These are phyloP conservation scores for Cucurbitaria berberidis DNA, from an alignment of 2,329 filamentous ascomycete species.

Conservation along the genomic window DNA sequence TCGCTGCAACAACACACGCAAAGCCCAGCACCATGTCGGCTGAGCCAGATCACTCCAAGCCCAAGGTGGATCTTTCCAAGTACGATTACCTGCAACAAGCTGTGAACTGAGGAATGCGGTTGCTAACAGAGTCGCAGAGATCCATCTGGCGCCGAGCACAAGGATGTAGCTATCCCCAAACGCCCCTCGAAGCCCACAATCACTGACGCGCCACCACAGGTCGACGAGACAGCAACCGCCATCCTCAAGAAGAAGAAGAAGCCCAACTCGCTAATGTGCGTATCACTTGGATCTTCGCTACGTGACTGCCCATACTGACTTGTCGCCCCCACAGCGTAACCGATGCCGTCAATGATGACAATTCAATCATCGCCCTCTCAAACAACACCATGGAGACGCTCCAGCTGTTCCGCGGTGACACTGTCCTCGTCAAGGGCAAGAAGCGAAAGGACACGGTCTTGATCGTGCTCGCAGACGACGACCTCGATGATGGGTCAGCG, in stretches of 20 bases:
- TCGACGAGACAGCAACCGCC: constrained; percentile 90
- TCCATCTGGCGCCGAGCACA: constrained; percentile 84
- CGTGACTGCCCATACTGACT: constrained; percentile 37
- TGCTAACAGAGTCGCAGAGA: constrained; percentile 68
- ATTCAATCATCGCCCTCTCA: constrained; percentile 97
- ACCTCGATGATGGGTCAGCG: constrained; percentile 95
- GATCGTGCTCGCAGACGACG: constrained; percentile 96
- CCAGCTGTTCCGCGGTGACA: constrained; percentile 98
- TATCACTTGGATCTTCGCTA: constrained; percentile 16
- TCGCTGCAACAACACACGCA: constrained; percentile 24
- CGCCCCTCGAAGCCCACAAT: constrained; percentile 15
- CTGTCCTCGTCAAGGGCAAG: constrained; percentile 97
- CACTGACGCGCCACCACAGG: constrained; percentile 59
- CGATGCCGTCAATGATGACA: constrained; percentile 98
- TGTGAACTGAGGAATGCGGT: constrained; percentile 10
- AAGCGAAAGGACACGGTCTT: constrained; percentile 99
- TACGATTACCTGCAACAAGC: constrained; percentile 37
- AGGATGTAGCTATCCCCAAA: constrained; percentile 64
- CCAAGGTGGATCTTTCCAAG: constrained; percentile 58
- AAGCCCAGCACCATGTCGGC: constrained; percentile 53
- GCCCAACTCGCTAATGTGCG: constrained; percentile 97
- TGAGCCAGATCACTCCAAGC: constrained; percentile 56
- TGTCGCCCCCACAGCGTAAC: constrained; percentile 81
- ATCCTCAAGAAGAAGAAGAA: constrained; percentile 99
- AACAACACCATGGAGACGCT: constrained; percentile 99